phyloP scores from a whole-genome alignment of 192 early-diverging fungal genomes.

The Coemansia sp. region DNA sequence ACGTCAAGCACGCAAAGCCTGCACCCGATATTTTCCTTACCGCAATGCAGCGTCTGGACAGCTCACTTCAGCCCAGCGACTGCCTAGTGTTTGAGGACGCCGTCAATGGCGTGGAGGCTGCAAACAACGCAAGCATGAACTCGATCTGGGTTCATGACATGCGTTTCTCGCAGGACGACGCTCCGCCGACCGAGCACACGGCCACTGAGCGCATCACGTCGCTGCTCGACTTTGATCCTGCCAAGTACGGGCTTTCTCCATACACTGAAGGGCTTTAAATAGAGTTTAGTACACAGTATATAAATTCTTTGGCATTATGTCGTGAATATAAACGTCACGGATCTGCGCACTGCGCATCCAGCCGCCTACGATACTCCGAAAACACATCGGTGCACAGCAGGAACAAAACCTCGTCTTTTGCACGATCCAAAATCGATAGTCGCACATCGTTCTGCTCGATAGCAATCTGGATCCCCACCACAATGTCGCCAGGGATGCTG shows the following conservation, averaged over 20 bases:
- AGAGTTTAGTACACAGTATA: background rate
- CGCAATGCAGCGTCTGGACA: slow-evolving; percentile 60
- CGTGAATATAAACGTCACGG: too few relatives aligned
- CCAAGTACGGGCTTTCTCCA: slow-evolving; percentile 58
- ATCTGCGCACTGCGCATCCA: slow-evolving; percentile 10
- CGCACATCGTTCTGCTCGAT: slow-evolving; percentile 21
- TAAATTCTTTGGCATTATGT: too few relatives aligned
- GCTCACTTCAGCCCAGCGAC: slow-evolving; percentile 39
- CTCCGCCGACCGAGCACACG: slow-evolving; percentile 40
- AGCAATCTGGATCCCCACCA: slow-evolving; percentile 19
- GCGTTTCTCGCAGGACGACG: slow-evolving; percentile 48
- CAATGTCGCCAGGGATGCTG: slow-evolving; percentile 22
- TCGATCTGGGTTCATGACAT: slow-evolving; percentile 88
- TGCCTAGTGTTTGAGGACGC: slow-evolving; percentile 96
- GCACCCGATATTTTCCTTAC: slow-evolving; percentile 85
- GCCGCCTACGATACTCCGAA: slow-evolving; percentile 22
- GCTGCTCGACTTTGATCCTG: slow-evolving; percentile 66
- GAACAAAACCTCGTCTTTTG: slow-evolving; percentile 45
- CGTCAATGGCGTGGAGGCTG: slow-evolving; percentile 75
- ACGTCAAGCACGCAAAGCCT: slow-evolving; percentile 77
- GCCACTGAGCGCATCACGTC: slow-evolving; percentile 59
- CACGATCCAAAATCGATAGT: slow-evolving; percentile 33
- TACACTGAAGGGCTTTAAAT: slow-evolving; percentile 14
- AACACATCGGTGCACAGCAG: slow-evolving; percentile 42
- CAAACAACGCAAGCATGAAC: slow-evolving; percentile 73